phyloP scores from a whole-genome alignment of 2,329 filamentous ascomycete species.

The Trichoderma polysporum region DNA sequence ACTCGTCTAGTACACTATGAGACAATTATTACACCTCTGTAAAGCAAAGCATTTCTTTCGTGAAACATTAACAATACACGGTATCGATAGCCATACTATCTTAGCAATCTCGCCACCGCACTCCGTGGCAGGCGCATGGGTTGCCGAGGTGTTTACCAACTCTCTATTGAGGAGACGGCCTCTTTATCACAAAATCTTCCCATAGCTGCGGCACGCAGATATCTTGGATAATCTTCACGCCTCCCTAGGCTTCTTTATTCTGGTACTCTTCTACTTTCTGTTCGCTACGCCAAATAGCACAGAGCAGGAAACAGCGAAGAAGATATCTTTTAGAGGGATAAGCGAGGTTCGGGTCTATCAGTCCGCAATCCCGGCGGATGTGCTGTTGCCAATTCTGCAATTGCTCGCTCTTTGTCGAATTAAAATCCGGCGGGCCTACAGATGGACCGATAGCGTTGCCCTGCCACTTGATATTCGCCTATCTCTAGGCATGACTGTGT shows the following conservation, averaged over 20 bases:
- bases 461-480: neutral
- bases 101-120: neutral
- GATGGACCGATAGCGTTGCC: constrained; percentile 9
- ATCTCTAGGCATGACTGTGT: neutral
- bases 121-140: neutral
- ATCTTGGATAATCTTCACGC: neutral
- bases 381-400: constrained; percentile 1
- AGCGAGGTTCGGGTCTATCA: neutral
- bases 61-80: neutral
- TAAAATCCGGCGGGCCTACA: neutral
- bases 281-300: neutral
- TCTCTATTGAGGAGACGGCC: neutral
- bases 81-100: neutral
- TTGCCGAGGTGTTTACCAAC: neutral
- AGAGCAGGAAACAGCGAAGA: neutral
- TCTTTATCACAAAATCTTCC: neutral
- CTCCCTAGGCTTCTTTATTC: neutral
- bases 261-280: neutral
- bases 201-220: neutral
- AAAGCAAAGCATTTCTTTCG: neutral
- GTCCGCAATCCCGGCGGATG: neutral
- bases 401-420: neutral
- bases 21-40: constrained; percentile 8
- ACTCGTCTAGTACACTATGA: neutral
- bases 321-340: neutral